These are phyloP conservation scores for Russula sp. DNA, from an alignment of 768 basidiomycete genomes.

Conservation along the genomic window DNA sequence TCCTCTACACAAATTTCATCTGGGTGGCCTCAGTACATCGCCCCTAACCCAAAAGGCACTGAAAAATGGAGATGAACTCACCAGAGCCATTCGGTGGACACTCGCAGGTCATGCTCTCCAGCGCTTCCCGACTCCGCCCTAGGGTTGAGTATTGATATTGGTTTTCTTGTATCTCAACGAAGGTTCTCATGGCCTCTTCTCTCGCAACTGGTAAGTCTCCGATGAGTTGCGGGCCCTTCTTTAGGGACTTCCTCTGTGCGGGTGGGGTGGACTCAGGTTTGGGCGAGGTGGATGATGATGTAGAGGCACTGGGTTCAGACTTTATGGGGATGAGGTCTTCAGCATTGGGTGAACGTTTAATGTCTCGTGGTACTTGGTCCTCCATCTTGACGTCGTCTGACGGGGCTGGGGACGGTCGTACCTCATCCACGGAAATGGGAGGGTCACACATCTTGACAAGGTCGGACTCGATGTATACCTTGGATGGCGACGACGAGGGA, in stretches of 20 bases:
- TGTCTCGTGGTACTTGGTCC: constrained; percentile 10
- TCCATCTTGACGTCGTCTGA: constrained; percentile 35
- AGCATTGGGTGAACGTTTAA: constrained; percentile 34
- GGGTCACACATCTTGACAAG: constrained; percentile 28
- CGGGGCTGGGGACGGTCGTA: constrained; percentile 34
- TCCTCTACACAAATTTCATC: constrained; percentile 82
- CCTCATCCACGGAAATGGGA: constrained; percentile 21
- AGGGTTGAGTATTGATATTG: constrained; percentile 85
- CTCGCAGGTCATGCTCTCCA: constrained; percentile 96
- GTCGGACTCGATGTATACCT: constrained; percentile 11
- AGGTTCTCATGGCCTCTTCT: constrained; percentile 65
- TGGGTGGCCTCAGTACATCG: constrained; percentile 47
- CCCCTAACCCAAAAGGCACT: constrained; percentile 17
- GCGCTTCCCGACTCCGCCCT: constrained; percentile 82
- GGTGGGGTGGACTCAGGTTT: constrained; percentile 37
- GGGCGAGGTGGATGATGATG: constrained; percentile 36
- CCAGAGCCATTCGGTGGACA: constrained; percentile 85
- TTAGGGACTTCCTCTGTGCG: constrained; percentile 29
- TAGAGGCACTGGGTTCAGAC: constrained; percentile 37
- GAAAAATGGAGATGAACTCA: constrained; percentile 27
- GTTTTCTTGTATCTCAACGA: constrained; percentile 70
- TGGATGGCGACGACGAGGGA: constrained; percentile 18
- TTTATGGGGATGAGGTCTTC: constrained; percentile 36
- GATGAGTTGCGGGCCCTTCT: constrained; percentile 63
- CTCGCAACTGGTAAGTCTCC: constrained; percentile 76